Percentiles rank a stretch among this genome's conserved stretches.
phyloP scores from a whole-genome alignment of 495 filamentous ascomycete genomes.

The Extremus antarcticus region DNA sequence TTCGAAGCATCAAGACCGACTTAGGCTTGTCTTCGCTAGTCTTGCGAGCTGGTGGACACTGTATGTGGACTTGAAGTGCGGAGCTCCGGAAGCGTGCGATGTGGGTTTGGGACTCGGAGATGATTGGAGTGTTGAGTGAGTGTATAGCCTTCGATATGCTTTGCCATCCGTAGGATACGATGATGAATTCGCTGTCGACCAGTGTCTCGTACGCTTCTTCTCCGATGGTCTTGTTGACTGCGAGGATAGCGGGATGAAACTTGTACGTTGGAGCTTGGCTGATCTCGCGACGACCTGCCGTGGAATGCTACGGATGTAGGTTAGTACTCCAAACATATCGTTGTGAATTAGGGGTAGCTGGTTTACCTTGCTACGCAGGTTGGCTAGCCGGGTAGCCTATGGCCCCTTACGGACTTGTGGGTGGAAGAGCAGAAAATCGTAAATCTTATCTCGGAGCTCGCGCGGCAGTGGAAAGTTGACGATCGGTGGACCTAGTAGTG shows the following conservation, averaged over 20 bases:
- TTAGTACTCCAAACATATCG: neutral
- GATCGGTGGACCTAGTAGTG: neutral
- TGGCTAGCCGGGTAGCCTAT: neutral
- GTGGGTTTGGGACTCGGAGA: neutral
- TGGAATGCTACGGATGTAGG: neutral
- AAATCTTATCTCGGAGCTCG: slow-evolving; percentile 5
- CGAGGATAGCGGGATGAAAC: slow-evolving; percentile 1
- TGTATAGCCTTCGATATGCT: too few relatives aligned
- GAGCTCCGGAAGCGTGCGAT: slow-evolving; percentile 1
- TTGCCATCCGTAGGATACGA: too few relatives aligned
- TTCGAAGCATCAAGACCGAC: too few relatives aligned
- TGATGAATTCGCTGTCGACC: neutral
- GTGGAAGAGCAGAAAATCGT: slow-evolving; percentile 7
- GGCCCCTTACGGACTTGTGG: neutral
- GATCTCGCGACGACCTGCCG: neutral
- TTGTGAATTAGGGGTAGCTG: neutral
- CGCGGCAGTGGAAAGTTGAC: neutral
- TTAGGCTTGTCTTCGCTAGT: too few relatives aligned
- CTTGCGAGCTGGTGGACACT: too few relatives aligned
- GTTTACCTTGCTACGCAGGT: neutral
- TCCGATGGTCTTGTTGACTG: neutral
- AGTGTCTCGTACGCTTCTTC: neutral
- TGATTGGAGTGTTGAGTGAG: neutral
- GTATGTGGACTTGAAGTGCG: too few relatives aligned
- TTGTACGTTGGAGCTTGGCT: slow-evolving; percentile 3